A percentile compares a stretch with the other conserved stretches of the same genome.
phyloP scores from a whole-genome alignment of 495 filamentous ascomycete genomes.

The Tuber aestivum region DNA sequence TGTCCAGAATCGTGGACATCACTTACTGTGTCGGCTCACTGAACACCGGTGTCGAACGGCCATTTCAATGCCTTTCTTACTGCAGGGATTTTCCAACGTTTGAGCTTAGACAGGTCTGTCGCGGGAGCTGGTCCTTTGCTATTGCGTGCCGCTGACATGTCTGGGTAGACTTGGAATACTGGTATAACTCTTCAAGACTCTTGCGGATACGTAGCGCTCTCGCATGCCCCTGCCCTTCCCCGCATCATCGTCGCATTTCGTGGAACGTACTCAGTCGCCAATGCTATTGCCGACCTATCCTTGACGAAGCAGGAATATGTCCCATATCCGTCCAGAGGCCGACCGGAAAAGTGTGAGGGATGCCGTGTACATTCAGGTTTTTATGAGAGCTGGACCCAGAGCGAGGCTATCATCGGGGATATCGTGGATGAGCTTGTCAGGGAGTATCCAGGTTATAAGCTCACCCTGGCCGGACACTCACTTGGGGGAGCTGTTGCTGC shows the following conservation, averaged over 20 bases:
- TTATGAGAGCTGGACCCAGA: conserved; percentile 62
- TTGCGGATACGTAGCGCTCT: conserved; percentile 87
- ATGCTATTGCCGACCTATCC: conserved; percentile 81
- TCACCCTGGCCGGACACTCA: conserved; percentile 82
- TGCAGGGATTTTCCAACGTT: conserved; percentile 75
- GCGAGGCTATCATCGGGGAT: conserved; percentile 24
- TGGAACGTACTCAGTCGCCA: conserved; percentile 87
- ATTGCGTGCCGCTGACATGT: neutral
- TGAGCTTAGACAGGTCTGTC: conserved; percentile 61
- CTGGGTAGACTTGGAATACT: conserved; percentile 73
- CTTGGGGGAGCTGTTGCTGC: conserved; percentile 88
- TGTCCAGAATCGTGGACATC: conserved; percentile 85
- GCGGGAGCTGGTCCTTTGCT: neutral
- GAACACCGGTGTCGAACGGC: conserved; percentile 63
- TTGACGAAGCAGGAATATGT: conserved; percentile 83
- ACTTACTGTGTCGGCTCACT: conserved; percentile 85
- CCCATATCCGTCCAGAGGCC: conserved; percentile 62
- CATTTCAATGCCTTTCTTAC: conserved; percentile 77
- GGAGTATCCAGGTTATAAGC: conserved; percentile 61
- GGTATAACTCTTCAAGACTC: conserved; percentile 80
- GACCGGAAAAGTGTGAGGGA: conserved; percentile 57
- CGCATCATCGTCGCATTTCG: conserved; percentile 87
- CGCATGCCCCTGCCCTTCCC: conserved; percentile 55
- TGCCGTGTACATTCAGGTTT: conserved; percentile 94
- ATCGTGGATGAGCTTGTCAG: conserved; percentile 46